phyloP scores from a whole-genome alignment of 129 eudicot species.

The Chrysanthemum seticuspe region DNA sequence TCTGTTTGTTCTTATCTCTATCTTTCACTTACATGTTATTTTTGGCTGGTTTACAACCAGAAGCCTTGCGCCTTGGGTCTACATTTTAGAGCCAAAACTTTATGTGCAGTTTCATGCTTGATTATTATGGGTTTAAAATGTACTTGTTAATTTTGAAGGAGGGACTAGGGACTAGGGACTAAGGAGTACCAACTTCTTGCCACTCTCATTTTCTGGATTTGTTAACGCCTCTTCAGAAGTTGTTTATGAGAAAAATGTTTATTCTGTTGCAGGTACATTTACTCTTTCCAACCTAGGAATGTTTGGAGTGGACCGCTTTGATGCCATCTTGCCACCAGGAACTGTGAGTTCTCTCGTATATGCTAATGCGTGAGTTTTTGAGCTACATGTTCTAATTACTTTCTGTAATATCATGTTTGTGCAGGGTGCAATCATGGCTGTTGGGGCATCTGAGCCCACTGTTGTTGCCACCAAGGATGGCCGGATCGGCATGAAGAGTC shows the following conservation, averaged over 20 bases:
- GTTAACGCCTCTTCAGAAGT: background rate
- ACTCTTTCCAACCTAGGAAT: conserved; percentile 97
- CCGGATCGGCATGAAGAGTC: conserved; percentile 86
- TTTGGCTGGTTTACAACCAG: too few species aligned
- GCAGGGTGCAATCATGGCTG: conserved; percentile 99
- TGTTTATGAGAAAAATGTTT: conserved; percentile 10
- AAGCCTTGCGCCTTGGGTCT: too few species aligned
- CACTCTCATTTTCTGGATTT: background rate
- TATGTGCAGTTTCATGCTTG: too few species aligned
- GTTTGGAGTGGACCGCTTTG: conserved; percentile 99
- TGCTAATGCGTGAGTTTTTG: background rate
- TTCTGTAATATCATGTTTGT: conserved; percentile 12
- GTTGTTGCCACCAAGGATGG: conserved; percentile 96
- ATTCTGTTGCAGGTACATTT: conserved; percentile 74
- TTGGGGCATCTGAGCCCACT: conserved; percentile 88
- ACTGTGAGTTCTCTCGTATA: conserved; percentile 63
- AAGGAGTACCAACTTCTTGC: background rate
- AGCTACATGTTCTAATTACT: background rate
- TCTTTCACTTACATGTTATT: too few species aligned
- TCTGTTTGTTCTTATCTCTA: too few species aligned
- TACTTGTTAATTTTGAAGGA: too few species aligned
- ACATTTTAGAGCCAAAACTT: background rate
- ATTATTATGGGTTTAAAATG: background rate
- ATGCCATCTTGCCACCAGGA: conserved; percentile 99
- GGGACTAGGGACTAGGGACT: too few species aligned